phyloP scores from a whole-genome alignment of 768 basidiomycete species.

The Amanita rubescens region DNA sequence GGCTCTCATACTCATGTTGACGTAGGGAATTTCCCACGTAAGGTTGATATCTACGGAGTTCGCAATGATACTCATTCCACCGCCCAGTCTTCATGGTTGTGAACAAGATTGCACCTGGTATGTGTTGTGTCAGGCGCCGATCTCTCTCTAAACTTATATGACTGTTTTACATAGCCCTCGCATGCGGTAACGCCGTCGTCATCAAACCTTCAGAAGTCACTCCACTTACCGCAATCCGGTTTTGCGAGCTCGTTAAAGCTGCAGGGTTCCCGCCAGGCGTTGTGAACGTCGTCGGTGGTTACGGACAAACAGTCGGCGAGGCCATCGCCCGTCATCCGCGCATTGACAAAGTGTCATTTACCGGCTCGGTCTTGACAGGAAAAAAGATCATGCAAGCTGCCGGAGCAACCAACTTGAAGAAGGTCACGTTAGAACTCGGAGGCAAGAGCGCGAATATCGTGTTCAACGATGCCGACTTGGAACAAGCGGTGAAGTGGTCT shows the following conservation, averaged over 20 bases:
- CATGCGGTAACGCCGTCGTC: conserved; percentile 72
- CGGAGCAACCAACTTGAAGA: conserved; percentile 77
- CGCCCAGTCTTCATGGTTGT: conserved; percentile 47
- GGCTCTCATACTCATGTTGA: conserved; percentile 22
- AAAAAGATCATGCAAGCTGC: conserved; percentile 76
- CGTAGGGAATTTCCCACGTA: conserved; percentile 61
- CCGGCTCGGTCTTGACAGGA: conserved; percentile 76
- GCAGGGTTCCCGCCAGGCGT: conserved; percentile 78
- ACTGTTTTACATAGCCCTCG: conserved; percentile 40
- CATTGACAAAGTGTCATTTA: conserved; percentile 80
- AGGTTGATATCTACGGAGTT: conserved; percentile 4
- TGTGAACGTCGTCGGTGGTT: conserved; percentile 70
- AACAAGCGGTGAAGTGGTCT: conserved; percentile 70
- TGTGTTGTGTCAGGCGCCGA: not conserved
- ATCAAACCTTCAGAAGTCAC: conserved; percentile 80
- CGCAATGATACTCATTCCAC: not conserved
- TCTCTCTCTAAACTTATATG: not conserved
- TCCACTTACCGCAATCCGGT: conserved; percentile 57
- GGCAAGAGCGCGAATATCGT: conserved; percentile 70
- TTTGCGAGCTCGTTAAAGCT: conserved; percentile 51
- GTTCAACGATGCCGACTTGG: conserved; percentile 66
- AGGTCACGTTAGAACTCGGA: conserved; percentile 76
- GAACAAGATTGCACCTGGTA: conserved; percentile 72
- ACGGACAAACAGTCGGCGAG: conserved; percentile 60
- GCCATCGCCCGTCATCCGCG: conserved; percentile 64